phyloP scores from a whole-genome alignment of 2,329 filamentous ascomycete genomes.

The Clarireedia sp. region DNA sequence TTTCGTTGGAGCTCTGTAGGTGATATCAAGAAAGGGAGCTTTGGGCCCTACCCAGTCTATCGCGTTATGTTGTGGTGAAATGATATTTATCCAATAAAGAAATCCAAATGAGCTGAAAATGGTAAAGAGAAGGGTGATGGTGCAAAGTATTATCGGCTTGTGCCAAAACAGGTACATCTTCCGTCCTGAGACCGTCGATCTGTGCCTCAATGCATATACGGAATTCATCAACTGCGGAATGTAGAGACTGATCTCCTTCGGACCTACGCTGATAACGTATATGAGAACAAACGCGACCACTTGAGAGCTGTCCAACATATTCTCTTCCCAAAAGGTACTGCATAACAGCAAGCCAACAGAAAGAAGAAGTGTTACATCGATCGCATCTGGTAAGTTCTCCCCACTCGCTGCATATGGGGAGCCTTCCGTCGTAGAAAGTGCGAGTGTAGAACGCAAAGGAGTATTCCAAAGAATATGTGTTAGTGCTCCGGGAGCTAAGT shows the following conservation, averaged over 20 bases:
- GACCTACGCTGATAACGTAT: conserved; percentile 21
- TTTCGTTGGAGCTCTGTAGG: conserved; percentile 19
- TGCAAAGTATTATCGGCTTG: conserved; percentile 15
- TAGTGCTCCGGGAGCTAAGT: conserved; percentile 18
- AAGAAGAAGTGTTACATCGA: conserved; percentile 21
- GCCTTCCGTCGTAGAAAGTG: conserved; percentile 17
- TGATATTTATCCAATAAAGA: conserved; percentile 22
- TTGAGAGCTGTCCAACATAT: conserved; percentile 23
- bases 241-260: conserved; percentile 24
- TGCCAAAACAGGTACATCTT: conserved; percentile 20
- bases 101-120: conserved; percentile 16
- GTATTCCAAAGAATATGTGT: conserved; percentile 21
- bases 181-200: conserved; percentile 5
- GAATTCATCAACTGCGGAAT: conserved; percentile 20
- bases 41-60: conserved; percentile 17
- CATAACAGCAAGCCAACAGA: conserved; percentile 13
- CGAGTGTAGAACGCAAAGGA: conserved; percentile 21
- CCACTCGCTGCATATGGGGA: conserved; percentile 20
- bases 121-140: conserved; percentile 18
- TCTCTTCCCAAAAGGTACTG: conserved; percentile 14
- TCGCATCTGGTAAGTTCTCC: conserved; percentile 17
- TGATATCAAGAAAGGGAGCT: conserved; percentile 16
- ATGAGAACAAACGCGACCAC: conserved; percentile 20
- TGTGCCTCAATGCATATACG: conserved; percentile 15
- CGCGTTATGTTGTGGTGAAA: conserved; percentile 17